Percentiles rank a stretch among this genome's conserved stretches.
Conservation (phyloP, 2,329 filamentous ascomycete genomes). For the Cordyceps sp. region DNA sequence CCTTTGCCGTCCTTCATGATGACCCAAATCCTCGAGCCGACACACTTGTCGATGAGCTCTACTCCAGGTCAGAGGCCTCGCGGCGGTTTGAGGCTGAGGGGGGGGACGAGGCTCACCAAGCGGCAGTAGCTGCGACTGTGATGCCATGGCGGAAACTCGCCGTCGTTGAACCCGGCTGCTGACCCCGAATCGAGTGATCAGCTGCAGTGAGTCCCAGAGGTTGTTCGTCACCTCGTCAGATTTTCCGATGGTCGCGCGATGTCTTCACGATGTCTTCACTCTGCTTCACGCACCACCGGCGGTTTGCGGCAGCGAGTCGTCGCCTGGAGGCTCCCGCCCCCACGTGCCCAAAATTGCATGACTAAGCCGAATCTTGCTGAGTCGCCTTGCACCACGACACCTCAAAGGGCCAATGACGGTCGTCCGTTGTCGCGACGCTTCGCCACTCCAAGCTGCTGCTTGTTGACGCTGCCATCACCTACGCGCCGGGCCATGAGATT, state of each 20-base stretch:
- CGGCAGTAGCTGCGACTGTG: slow-evolving; percentile 59
- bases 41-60: slow-evolving; percentile 99
- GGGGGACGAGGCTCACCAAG: slow-evolving; percentile 34
- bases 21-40: slow-evolving; percentile 95
- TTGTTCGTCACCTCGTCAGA: too few species aligned
- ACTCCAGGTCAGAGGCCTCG: slow-evolving; percentile 3
- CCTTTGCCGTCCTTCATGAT: slow-evolving; percentile 99
- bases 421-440: too few species aligned
- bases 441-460: too few species aligned
- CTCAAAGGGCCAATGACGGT: too few species aligned
- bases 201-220: too few species aligned
- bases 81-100: neutral
- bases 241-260: too few species aligned
- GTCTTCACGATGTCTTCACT: too few species aligned
- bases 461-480: too few species aligned
- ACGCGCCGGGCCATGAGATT: neutral
- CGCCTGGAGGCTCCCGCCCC: too few species aligned
- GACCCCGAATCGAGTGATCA: too few species aligned
- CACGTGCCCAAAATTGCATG: slow-evolving; percentile 19
- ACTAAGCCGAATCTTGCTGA: slow-evolving; percentile 12
- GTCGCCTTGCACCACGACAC: neutral
- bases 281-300: neutral
- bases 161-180: too few species aligned
- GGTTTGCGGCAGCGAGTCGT: slow-evolving; percentile 6
- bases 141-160: slow-evolving; percentile 44